Conservation (phyloP, 257 asterid genomes). For the Solanum paucissectum region DNA sequence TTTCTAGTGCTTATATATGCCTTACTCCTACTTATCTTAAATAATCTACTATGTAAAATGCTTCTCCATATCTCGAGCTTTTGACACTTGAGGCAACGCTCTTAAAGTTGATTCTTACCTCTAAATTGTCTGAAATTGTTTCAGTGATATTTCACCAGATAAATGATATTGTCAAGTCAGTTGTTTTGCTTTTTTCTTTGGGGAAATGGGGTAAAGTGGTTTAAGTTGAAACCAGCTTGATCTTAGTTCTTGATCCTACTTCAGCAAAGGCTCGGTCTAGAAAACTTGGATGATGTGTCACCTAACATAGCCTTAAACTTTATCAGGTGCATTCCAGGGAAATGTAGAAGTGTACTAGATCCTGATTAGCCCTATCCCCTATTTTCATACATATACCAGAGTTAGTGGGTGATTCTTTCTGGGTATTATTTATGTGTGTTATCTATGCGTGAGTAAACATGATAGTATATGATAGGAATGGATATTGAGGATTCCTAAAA, state of each 20-base stretch:
- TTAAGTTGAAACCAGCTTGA: background rate
- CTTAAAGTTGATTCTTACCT: background rate
- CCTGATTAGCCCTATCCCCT: background rate
- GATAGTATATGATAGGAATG: background rate
- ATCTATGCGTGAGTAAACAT: background rate
- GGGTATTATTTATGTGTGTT: background rate
- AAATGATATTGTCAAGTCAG: background rate
- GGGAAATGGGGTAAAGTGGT: background rate
- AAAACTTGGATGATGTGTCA: background rate
- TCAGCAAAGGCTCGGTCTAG: background rate
- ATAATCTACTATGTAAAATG: background rate
- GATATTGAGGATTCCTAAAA: background rate
- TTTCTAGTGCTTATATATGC: background rate
- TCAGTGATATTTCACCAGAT: background rate
- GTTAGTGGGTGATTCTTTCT: background rate
- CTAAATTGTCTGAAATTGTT: background rate
- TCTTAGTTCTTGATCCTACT: background rate
- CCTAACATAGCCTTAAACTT: background rate
- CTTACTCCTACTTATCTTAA: background rate
- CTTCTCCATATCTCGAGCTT: background rate
- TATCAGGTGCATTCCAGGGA: background rate
- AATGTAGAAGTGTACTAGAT: background rate
- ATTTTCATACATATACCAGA: background rate
- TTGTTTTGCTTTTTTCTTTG: background rate
- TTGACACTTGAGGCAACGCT: background rate